Conservation (phyloP, 495 filamentous ascomycete genomes). For the Trichoderma gamsii region DNA sequence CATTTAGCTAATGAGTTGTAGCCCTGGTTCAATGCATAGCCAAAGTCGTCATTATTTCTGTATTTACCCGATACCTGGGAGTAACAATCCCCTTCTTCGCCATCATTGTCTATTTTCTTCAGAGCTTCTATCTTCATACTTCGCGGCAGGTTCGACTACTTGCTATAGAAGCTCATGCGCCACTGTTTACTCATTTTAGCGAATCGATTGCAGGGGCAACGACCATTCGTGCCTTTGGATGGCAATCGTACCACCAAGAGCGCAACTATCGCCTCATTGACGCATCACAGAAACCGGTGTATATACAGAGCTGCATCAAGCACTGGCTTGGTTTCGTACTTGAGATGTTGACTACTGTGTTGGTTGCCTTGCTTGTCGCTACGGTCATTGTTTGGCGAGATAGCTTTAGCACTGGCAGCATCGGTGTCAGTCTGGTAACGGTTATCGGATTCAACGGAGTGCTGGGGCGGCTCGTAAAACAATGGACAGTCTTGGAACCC, state of each 20-base stretch:
- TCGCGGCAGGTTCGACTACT: constrained; percentile 45
- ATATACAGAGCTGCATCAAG: constrained; percentile 50
- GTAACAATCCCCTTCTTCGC: constrained; percentile 16
- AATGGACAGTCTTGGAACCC: constrained; percentile 34
- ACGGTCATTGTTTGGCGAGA: constrained; percentile 34
- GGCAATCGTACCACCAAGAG: constrained; percentile 29
- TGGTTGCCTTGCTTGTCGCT: constrained; percentile 44
- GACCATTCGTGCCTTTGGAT: constrained; percentile 52
- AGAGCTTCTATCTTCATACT: constrained; percentile 53
- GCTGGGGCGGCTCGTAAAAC: constrained; percentile 12
- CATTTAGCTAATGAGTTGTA: not conserved
- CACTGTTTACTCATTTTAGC: not conserved
- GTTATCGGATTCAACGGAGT: constrained; percentile 16
- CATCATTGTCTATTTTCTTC: constrained; percentile 41
- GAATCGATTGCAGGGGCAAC: not conserved
- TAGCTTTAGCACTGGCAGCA: constrained; percentile 14
- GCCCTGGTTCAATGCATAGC: constrained; percentile 11
- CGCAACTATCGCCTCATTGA: constrained; percentile 40
- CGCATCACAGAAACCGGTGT: constrained; percentile 49
- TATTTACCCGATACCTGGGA: constrained; percentile 15
- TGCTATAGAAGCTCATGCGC: constrained; percentile 5
- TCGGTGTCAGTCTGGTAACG: constrained; percentile 17
- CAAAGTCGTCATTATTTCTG: constrained; percentile 4
- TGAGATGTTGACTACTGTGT: constrained; percentile 43
- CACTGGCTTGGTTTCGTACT: constrained; percentile 46